These are phyloP conservation scores for Acrodontium crateriforme DNA, from an alignment of 2,329 filamentous ascomycete genomes.

Conservation along the genomic window DNA sequence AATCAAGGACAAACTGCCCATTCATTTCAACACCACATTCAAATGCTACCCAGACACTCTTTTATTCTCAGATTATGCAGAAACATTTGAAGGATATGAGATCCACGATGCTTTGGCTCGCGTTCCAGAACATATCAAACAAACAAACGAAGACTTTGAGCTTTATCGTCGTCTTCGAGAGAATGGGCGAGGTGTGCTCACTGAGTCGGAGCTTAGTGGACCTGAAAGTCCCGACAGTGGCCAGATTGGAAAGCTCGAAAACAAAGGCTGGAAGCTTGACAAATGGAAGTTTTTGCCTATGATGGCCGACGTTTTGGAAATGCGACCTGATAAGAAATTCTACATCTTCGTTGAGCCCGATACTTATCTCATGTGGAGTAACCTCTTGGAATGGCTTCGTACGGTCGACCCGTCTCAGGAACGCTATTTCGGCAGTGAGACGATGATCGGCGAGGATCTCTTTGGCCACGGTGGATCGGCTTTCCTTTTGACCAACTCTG, in stretches of 20 bases:
- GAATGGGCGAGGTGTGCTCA: constrained; percentile 13
- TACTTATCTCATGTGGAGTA: constrained; percentile 42
- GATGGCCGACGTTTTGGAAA: constrained; percentile 22
- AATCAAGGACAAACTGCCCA: constrained; percentile 39
- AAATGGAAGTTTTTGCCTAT: constrained; percentile 45
- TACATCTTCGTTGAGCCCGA: constrained; percentile 47
- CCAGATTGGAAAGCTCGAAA: constrained; percentile 6
- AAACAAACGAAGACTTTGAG: constrained; percentile 20
- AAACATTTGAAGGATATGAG: constrained; percentile 33
- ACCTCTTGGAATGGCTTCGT: constrained; percentile 42
- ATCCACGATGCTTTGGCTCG: constrained; percentile 24
- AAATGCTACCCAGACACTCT: constrained; percentile 41
- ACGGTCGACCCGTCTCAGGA: constrained; percentile 35
- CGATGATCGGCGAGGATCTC: constrained; percentile 29
- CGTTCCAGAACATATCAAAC: constrained; percentile 18
- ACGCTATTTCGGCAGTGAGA: constrained; percentile 41
- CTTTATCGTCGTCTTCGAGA: constrained; percentile 24
- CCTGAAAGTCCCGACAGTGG: constrained; percentile 3
- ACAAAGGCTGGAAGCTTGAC: constrained; percentile 23
- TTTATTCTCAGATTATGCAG: constrained; percentile 46
- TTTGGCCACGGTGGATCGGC: constrained; percentile 31
- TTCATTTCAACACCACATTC: constrained; percentile 41
- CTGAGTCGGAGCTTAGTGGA: constrained; percentile 6
- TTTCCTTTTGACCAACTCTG: constrained; percentile 29
- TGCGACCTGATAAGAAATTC: constrained; percentile 38